Conservation (phyloP, 371 early-diverging fungal genomes). For the Mucor lusitanicus region DNA sequence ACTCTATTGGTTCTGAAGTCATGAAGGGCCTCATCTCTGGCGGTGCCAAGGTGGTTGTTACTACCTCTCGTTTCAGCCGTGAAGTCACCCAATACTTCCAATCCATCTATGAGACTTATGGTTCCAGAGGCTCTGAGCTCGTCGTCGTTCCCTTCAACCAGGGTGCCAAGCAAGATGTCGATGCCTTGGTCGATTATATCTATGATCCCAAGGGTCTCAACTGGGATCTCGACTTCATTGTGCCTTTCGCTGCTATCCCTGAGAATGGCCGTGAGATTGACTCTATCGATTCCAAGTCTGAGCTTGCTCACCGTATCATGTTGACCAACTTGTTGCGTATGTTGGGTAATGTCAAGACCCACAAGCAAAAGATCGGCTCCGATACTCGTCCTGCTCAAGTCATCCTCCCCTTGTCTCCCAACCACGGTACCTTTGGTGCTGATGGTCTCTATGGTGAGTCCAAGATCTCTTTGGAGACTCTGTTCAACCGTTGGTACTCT, state of each 20-base stretch:
- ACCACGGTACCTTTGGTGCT: constrained; percentile 94
- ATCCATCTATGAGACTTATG: constrained; percentile 81
- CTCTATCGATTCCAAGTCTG: constrained; percentile 82
- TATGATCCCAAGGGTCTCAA: constrained; percentile 86
- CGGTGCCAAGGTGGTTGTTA: constrained; percentile 91
- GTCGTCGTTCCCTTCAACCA: constrained; percentile 97
- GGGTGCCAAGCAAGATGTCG: constrained; percentile 85
- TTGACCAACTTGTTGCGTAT: constrained; percentile 86
- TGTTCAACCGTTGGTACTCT: constrained; percentile 91
- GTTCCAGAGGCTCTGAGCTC: constrained; percentile 86
- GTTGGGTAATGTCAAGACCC: constrained; percentile 81
- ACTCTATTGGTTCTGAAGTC: constrained; percentile 90
- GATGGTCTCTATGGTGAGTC: constrained; percentile 96
- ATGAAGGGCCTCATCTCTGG: constrained; percentile 87
- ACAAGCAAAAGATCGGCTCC: constrained; percentile 78
- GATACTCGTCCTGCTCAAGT: constrained; percentile 91
- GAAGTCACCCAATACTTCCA: constrained; percentile 88
- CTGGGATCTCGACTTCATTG: constrained; percentile 92
- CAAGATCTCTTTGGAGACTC: constrained; percentile 91
- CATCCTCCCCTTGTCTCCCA: constrained; percentile 92
- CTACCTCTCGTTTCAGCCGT: constrained; percentile 91
- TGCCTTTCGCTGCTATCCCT: constrained; percentile 95
- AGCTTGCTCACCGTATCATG: constrained; percentile 93
- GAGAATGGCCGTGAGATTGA: constrained; percentile 91
- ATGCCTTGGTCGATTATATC: constrained; percentile 81